Evolutionary conservation across 228 moss, liverwort and hornwort genomes (phyloP).

Genomic region (Sphagnum fallax): DNA sequence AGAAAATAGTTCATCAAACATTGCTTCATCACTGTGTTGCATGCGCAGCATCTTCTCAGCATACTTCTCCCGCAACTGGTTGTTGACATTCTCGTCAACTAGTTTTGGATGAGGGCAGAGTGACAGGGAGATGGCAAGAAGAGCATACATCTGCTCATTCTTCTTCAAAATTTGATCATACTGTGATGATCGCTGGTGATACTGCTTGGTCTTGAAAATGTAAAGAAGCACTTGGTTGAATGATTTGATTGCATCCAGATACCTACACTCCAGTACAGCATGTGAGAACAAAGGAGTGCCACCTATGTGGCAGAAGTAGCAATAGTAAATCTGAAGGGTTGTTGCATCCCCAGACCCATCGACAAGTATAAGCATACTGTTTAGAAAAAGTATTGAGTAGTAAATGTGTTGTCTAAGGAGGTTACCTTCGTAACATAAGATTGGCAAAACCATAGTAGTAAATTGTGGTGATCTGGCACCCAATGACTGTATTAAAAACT

Average conservation of each 20-base stretch:
- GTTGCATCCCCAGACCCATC: no score
- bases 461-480: constrained; percentile 93
- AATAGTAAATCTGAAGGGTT: no score
- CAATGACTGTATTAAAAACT: constrained; percentile 87
- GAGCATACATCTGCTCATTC: constrained; percentile 99
- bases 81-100: constrained; percentile 96
- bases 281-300: background rate
- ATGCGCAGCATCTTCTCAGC: constrained; percentile 97
- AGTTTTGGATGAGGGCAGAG: constrained; percentile 90
- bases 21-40: constrained; percentile 94
- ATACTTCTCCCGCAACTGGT: constrained; percentile 94
- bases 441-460: constrained; percentile 98
- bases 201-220: constrained; percentile 97
- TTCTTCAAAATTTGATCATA: constrained; percentile 97
- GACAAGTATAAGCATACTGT: no score
- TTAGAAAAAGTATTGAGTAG: no score
- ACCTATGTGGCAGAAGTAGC: no score
- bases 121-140: constrained; percentile 90
- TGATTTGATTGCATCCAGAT: constrained; percentile 80
- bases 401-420: no score
- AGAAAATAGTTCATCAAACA: constrained; percentile 96
- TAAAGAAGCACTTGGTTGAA: constrained; percentile 93
- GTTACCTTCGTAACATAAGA: constrained; percentile 88
- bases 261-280: constrained; percentile 30
- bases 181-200: constrained; percentile 89